Percentiles rank a stretch among this genome's conserved stretches.
Evolutionary conservation across 371 early-diverging fungal genomes (phyloP).

Genomic region (Syncephalastrum monosporum): DNA sequence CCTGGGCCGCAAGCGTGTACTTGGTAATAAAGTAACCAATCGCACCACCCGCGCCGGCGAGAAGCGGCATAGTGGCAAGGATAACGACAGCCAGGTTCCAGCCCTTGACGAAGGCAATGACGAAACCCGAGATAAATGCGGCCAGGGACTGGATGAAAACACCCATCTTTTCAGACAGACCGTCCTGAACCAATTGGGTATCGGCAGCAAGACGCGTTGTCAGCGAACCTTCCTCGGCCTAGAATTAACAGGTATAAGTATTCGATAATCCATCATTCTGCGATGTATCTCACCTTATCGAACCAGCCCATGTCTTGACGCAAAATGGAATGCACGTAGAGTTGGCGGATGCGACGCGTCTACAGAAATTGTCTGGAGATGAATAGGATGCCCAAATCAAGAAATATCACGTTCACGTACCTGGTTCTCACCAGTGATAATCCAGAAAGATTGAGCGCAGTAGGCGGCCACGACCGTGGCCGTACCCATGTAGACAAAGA

Average conservation of each 20-base stretch:
- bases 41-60: constrained; percentile 49
- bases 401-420: too few species aligned
- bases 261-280: too few species aligned
- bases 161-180: constrained; percentile 86
- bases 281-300: constrained; percentile 47
- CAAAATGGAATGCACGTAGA: constrained; percentile 75
- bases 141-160: constrained; percentile 63
- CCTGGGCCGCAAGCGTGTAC: constrained; percentile 36
- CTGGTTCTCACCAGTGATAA: constrained; percentile 32
- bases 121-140: constrained; percentile 83
- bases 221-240: constrained; percentile 62
- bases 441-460: constrained; percentile 37
- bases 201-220: constrained; percentile 80
- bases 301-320: constrained; percentile 93
- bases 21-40: constrained; percentile 73
- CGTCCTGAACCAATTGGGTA: constrained; percentile 81
- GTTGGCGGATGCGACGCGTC: constrained; percentile 37
- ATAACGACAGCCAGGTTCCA: constrained; percentile 85
- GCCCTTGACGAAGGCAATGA: constrained; percentile 83
- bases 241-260: constrained; percentile 1
- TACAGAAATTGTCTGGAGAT: constrained; percentile 4
- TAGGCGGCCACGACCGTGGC: constrained; percentile 37
- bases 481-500: constrained; percentile 52
- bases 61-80: constrained; percentile 65
- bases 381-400: too few species aligned